A percentile compares a stretch with the other conserved stretches of the same genome.
Evolutionary conservation across 2,329 filamentous ascomycete genomes (phyloP).

Genomic region (Trichoderma asperellum): DNA sequence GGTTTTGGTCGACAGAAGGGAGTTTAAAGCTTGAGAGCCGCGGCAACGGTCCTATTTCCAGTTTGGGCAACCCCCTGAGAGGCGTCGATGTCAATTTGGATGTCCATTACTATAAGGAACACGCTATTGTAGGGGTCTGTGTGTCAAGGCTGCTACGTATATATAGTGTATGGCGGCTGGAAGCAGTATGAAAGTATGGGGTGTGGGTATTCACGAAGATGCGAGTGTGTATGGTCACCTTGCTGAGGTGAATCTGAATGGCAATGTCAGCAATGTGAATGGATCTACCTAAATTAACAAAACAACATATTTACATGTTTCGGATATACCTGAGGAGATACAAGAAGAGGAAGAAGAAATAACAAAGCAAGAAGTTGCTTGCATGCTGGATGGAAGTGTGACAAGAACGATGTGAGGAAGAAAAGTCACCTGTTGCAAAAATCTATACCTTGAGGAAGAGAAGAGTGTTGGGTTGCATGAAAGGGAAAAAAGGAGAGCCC

Average conservation of each 20-base stretch:
- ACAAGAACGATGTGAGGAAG: not conserved
- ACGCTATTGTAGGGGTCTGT: slow-evolving; percentile 78
- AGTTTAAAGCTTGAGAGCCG: slow-evolving; percentile 77
- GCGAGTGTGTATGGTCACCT: slow-evolving; percentile 26
- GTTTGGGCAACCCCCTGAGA: slow-evolving; percentile 79
- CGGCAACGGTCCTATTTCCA: slow-evolving; percentile 90
- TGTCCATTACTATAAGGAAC: slow-evolving; percentile 94
- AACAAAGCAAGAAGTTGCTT: not conserved
- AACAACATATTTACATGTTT: not conserved
- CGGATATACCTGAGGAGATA: not conserved
- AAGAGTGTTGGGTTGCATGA: not conserved
- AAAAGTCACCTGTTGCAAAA: not conserved
- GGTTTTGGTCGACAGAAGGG: slow-evolving; percentile 77
- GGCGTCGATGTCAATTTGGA: slow-evolving; percentile 83
- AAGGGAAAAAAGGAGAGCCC: not conserved
- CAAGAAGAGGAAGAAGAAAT: no score
- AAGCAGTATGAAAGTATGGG: slow-evolving; percentile 77
- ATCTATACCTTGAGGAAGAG: not conserved
- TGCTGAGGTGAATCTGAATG: slow-evolving; percentile 29
- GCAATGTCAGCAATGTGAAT: slow-evolving; percentile 11
- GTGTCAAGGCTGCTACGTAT: slow-evolving; percentile 92
- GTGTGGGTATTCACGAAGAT: slow-evolving; percentile 60
- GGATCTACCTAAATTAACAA: not conserved
- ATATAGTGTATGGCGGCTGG: slow-evolving; percentile 80
- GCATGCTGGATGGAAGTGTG: not conserved